Evolutionary conservation across 129 eudicot genomes (phyloP).

Genomic region (Pulicaria dysenterica): DNA sequence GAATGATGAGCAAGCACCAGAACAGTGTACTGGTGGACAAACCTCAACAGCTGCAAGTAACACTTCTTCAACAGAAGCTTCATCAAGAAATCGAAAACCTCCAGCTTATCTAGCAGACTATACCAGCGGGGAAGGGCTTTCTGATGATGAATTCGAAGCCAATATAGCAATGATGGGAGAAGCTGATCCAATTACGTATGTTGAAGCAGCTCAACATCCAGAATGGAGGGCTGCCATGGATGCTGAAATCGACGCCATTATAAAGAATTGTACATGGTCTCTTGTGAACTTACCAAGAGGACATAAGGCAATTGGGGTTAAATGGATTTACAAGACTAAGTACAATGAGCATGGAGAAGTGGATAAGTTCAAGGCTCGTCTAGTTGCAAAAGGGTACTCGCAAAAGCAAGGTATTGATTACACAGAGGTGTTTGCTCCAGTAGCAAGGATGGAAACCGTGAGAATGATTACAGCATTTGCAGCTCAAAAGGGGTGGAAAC

Average conservation of each 20-base stretch:
- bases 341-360: background rate
- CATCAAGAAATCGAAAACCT: background rate
- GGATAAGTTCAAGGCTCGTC: background rate
- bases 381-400: constrained; percentile 6
- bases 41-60: no score
- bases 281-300: background rate
- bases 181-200: background rate
- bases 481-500: constrained; percentile 8
- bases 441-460: background rate
- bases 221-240: background rate
- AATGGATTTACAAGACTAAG: background rate
- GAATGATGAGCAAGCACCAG: no score
- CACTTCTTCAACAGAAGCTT: no score
- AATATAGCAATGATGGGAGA: background rate
- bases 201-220: background rate
- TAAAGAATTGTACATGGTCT: background rate
- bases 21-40: no score
- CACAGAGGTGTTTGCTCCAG: background rate
- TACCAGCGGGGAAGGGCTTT: background rate
- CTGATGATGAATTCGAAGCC: background rate
- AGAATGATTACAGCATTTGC: background rate
- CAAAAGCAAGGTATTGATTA: constrained; percentile 2
- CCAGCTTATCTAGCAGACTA: background rate
- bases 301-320: background rate
- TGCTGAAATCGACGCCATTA: background rate